phyloP scores from a whole-genome alignment of 108 stramenopile species.

The Nannochloropsis gaditana region DNA sequence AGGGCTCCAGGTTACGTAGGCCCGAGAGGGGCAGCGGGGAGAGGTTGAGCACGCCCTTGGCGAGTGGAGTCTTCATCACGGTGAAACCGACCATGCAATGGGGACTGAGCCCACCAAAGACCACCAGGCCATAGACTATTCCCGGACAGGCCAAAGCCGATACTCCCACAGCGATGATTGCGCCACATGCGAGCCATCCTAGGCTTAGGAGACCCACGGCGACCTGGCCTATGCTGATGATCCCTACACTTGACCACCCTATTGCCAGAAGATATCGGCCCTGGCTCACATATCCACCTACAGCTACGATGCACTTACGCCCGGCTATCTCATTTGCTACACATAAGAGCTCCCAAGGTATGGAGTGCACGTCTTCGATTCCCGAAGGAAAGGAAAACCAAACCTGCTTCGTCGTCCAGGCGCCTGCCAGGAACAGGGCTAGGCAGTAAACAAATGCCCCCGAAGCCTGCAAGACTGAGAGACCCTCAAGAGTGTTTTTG shows the following conservation, averaged over 20 bases:
- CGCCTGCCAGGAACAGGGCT: neutral
- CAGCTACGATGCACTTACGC: neutral
- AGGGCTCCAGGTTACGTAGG: no score
- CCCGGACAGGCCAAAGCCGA: neutral
- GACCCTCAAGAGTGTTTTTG: neutral
- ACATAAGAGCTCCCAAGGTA: neutral
- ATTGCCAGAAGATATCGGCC: neutral
- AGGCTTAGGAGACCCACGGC: neutral
- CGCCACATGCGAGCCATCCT: neutral
- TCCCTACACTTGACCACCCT: neutral
- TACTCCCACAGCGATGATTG: neutral
- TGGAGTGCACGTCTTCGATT: neutral
- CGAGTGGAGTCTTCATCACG: neutral
- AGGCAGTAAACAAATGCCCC: neutral
- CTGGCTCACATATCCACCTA: neutral
- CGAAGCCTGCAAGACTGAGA: neutral
- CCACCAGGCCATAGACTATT: neutral
- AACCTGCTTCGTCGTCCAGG: neutral
- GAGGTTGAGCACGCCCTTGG: neutral
- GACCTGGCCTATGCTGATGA: neutral
- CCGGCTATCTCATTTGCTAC: neutral
- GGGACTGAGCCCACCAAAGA: neutral
- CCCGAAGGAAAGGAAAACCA: neutral
- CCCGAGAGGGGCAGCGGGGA: neutral
- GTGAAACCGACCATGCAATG: neutral